Evolutionary conservation across 352 stramenopile genomes (phyloP), one percentile per base, ranked within the genome.

Genomic region (Saprolegnia parasitica): DNA sequence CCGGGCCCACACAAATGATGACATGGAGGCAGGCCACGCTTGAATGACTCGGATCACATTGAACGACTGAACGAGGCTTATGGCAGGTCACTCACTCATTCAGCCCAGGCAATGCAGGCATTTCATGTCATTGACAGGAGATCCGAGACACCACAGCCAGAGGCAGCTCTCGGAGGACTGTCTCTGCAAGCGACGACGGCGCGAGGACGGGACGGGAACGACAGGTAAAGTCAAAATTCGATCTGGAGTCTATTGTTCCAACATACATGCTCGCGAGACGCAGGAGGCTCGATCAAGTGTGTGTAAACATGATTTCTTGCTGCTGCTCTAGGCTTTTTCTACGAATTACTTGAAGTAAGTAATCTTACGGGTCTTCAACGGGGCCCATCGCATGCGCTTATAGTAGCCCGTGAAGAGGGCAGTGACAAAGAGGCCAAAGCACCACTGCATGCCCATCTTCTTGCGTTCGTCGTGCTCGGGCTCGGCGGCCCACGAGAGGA

Each of bases 361-460:
- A 77, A 99, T 99, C 88, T 98, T 98, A 81, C 96, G 86, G 74
- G 95, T 98, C 96, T 99, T 99, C 71, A 98, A 83, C 40, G 95
- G 87, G 63, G 91, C 83, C 96, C 97, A 99, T 82, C 97, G 96
- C 77, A 98, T 93, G 73, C 97, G 87, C 91, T 99, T 99, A 86
- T 99, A 99, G 80, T 98, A 99, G 61, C 96, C 97, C 54, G 93
- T 98, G 71, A 98, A 80, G 67, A 93, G 65, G 63, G 94, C 84
- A 72, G 97, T 86, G 57, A 96, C 87, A 68, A 86, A 77, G 68
- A 99, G 74, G 21, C 91, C 93, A n/a, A 95, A 75, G 73, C 98
- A 83, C 67, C 91, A 95, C 80, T 98, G 95, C 76, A 98, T 92
- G 65, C 96, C 97, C 76, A 92, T 85, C 84, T 98, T 98, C 92